Conservation (phyloP, 2,329 filamentous ascomycete genomes). For the Clonostachys rhizophaga region DNA sequence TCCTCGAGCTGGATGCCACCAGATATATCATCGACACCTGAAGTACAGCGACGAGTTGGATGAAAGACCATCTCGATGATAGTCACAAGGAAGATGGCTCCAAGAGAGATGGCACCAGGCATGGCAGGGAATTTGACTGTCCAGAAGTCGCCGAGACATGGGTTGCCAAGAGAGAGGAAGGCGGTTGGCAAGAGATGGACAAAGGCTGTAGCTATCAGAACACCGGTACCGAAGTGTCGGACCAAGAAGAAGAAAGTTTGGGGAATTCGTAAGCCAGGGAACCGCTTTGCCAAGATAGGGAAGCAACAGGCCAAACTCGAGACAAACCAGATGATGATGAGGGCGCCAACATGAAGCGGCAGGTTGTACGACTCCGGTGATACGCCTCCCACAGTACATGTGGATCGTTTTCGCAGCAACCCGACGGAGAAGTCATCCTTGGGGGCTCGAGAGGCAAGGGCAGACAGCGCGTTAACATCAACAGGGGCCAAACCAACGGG, state of each 20-base stretch:
- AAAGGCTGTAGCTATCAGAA: slow-evolving; percentile 71
- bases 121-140: slow-evolving; percentile 71
- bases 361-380: slow-evolving; percentile 42
- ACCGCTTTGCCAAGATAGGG: slow-evolving; percentile 46
- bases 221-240: slow-evolving; percentile 73
- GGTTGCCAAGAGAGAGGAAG: slow-evolving; percentile 57
- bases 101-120: slow-evolving; percentile 76
- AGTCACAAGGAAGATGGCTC: slow-evolving; percentile 73
- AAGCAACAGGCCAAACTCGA: slow-evolving; percentile 46
- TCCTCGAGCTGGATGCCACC: neutral
- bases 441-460: neutral
- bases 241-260: slow-evolving; percentile 50
- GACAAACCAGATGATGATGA: slow-evolving; percentile 43
- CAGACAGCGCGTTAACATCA: slow-evolving; percentile 2
- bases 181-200: slow-evolving; percentile 69
- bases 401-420: slow-evolving; percentile 13
- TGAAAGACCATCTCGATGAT: slow-evolving; percentile 70
- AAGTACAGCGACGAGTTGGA: slow-evolving; percentile 23
- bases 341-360: slow-evolving; percentile 51
- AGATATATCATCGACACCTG: neutral
- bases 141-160: slow-evolving; percentile 71
- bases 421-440: neutral
- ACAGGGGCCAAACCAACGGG: neutral
- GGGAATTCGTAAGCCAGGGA: slow-evolving; percentile 50
- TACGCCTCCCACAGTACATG: slow-evolving; percentile 20